phyloP scores from a whole-genome alignment of 352 stramenopile genomes.

The Pythium apleroticum region DNA sequence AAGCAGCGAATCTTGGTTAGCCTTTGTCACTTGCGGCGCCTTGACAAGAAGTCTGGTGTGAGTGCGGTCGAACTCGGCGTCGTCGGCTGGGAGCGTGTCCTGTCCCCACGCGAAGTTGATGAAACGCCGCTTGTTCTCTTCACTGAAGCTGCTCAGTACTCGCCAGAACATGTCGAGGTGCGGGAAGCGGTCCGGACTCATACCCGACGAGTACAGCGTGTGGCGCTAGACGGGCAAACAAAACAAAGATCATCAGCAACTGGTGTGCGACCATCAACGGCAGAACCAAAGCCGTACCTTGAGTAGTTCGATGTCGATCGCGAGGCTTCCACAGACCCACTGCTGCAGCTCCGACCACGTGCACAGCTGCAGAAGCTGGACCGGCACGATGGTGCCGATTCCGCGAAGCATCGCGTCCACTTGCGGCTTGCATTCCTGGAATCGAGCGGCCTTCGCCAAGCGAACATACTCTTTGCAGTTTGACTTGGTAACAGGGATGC shows the following conservation, averaged over 20 bases:
- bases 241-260: slow-evolving; percentile 9
- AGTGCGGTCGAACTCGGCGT: slow-evolving; percentile 79
- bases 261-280: not conserved
- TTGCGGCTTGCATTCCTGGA: slow-evolving; percentile 76
- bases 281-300: slow-evolving; percentile 37
- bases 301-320: slow-evolving; percentile 70
- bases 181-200: slow-evolving; percentile 66
- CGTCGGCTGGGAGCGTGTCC: slow-evolving; percentile 69
- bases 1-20: slow-evolving; percentile 54
- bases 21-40: slow-evolving; percentile 35
- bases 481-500: slow-evolving; percentile 58
- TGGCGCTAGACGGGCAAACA: slow-evolving; percentile 38
- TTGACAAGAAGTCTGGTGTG: slow-evolving; percentile 78
- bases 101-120: slow-evolving; percentile 88
- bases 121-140: slow-evolving; percentile 80
- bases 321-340: slow-evolving; percentile 75
- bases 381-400: slow-evolving; percentile 66
- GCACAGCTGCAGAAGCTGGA: slow-evolving; percentile 69
- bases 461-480: slow-evolving; percentile 77
- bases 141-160: slow-evolving; percentile 54
- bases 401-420: slow-evolving; percentile 74
- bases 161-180: slow-evolving; percentile 82
- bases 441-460: slow-evolving; percentile 53
- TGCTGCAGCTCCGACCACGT: slow-evolving; percentile 80
- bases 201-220: slow-evolving; percentile 76